These are phyloP conservation scores for Leishmania tarentolae DNA, from an alignment of 208 protist species.

Conservation along the genomic window DNA sequence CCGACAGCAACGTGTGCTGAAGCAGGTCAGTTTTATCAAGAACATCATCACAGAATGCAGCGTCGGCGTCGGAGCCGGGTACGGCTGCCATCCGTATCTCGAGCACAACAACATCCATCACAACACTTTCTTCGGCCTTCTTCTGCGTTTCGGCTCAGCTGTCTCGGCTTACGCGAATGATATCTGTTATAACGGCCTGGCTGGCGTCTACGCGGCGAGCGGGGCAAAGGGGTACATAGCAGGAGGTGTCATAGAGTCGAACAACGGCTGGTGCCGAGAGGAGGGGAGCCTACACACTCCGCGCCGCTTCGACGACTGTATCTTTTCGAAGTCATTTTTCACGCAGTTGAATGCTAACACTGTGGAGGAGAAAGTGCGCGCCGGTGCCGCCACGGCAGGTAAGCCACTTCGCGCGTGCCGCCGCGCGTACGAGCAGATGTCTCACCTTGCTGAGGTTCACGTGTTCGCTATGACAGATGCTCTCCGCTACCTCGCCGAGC, in stretches of 20 bases:
- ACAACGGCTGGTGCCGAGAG: slow-evolving; percentile 77
- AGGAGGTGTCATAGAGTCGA: slow-evolving; percentile 42
- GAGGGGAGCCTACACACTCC: slow-evolving; percentile 36
- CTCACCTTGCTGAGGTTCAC: slow-evolving; percentile 47
- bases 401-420: neutral
- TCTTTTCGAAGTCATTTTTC: slow-evolving; percentile 32
- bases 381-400: neutral
- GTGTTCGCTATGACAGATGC: slow-evolving; percentile 48
- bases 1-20: slow-evolving; percentile 49
- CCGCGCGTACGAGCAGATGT: slow-evolving; percentile 60
- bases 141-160: slow-evolving; percentile 69
- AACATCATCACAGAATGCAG: slow-evolving; percentile 76
- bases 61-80: slow-evolving; percentile 73
- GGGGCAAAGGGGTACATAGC: slow-evolving; percentile 68
- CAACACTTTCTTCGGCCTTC: slow-evolving; percentile 87
- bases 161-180: slow-evolving; percentile 62
- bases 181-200: slow-evolving; percentile 71
- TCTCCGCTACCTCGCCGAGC: slow-evolving; percentile 52
- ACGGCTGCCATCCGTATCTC: slow-evolving; percentile 77
- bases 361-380: slow-evolving; percentile 8
- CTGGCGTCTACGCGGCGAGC: slow-evolving; percentile 72
- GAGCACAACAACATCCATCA: slow-evolving; percentile 62
- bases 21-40: slow-evolving; percentile 74
- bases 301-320: slow-evolving; percentile 49
- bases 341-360: neutral